Evolutionary conservation across 495 filamentous ascomycete species (phyloP).

Genomic region (Penicillium pancosmium): DNA sequence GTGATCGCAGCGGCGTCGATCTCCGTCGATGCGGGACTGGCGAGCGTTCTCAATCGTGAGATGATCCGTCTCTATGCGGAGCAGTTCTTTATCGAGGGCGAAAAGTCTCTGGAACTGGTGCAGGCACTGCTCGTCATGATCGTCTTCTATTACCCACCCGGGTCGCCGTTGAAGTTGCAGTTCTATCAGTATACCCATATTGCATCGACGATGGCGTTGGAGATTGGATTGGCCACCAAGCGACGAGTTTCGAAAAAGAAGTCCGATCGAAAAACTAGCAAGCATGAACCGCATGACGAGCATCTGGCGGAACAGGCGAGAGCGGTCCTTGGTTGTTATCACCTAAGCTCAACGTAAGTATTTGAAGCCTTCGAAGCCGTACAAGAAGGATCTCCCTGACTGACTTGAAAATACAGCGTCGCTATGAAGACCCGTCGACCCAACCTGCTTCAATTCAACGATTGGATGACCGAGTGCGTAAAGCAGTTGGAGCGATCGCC

Average conservation of each 20-base stretch:
- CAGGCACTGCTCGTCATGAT: conserved; percentile 52
- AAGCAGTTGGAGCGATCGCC: conserved; percentile 42
- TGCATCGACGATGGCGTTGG: conserved; percentile 56
- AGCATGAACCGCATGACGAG: conserved; percentile 32
- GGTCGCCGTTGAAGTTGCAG: conserved; percentile 49
- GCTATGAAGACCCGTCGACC: conserved; percentile 54
- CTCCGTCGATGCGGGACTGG: conserved; percentile 43
- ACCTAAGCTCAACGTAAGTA: conserved; percentile 47
- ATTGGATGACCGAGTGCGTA: conserved; percentile 52
- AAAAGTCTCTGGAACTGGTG: conserved; percentile 57
- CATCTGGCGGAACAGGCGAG: conserved; percentile 45
- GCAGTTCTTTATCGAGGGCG: conserved; percentile 49
- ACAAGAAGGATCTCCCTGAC: conserved; percentile 9
- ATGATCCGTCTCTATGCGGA: conserved; percentile 50
- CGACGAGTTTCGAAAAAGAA: conserved; percentile 25
- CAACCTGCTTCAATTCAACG: conserved; percentile 52
- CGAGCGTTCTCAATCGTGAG: conserved; percentile 49
- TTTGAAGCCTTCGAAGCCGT: not conserved
- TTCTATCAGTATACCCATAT: conserved; percentile 59
- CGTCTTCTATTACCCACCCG: conserved; percentile 54
- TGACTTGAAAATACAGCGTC: conserved; percentile 31
- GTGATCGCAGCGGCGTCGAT: conserved; percentile 51
- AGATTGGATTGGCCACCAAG: conserved; percentile 52
- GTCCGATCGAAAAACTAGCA: conserved; percentile 24
- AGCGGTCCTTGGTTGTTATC: conserved; percentile 51